Base-by-base conservation (phyloP, 1,139 yeast species). In the Candida sp. region DNA sequence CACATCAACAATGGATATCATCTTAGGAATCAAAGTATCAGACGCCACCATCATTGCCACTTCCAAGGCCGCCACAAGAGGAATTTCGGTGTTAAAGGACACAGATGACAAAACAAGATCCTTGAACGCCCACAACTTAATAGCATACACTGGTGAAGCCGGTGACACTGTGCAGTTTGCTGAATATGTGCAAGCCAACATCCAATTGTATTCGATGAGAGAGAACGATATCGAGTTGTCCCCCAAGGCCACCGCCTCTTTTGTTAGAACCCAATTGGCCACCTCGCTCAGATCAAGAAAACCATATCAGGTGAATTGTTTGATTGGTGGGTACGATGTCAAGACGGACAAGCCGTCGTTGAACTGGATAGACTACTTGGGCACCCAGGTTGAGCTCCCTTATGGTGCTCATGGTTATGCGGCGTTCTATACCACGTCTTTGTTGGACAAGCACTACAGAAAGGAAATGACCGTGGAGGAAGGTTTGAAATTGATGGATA, bases 121-220 rank as follows among this genome's bases (percentile, higher is more conserved):
- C 44, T 78, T 94, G 60, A 90, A 90, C 61, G 81, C 85, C 46
- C 96, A 89, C 66, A 83, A 90, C 54, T 77, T 93, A 60, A 80
- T 94, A 75, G 97, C 98, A 47, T 93, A 76, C 73, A 88, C 97
- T 4, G 99, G 99, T 51, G 99, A 94, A 68, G 82, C 98, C 4
- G 99, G 99, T 53, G 99, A 94, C 67, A 90, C 98, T 3, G 93
- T 90, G n/a, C 96, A 94, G 68, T 93, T 94, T 72, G 96, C 97
- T 42, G 98, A 94, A 66, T 90, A 86, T 66, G 83, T 92, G 56
- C 96, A 90, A 68, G 99, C 98, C 47, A 94, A 96, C 67, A 84
- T 92, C 59, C 96, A 90, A 69, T 80, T 94, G 56, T 88, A 90
- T 67, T 85, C 91, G 49, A 91, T 92, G 81, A 83, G 98, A 63